Conservation (phyloP, 306 rosid species). For the Fagus crenata region DNA sequence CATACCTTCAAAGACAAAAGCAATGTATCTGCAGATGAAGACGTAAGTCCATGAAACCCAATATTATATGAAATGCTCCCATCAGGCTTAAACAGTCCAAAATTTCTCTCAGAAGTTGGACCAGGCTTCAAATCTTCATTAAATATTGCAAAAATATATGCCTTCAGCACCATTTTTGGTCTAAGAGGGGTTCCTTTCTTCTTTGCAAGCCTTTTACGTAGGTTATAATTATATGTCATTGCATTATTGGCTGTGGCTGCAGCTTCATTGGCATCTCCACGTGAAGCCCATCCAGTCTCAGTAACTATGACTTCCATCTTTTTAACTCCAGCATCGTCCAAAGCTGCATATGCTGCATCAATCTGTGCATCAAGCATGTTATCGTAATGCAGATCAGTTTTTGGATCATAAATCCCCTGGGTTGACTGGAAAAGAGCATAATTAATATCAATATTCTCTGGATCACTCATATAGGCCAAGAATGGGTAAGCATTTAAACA, state of each 20-base stretch:
- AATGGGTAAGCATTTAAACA: conserved; percentile 93
- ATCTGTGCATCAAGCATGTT: conserved; percentile 99
- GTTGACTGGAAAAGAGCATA: conserved; percentile 85
- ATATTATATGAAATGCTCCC: conserved; percentile 82
- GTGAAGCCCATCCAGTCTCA: conserved; percentile 97
- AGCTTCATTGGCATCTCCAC: conserved; percentile 61
- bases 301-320: conserved; percentile 91
- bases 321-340: conserved; percentile 70
- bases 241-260: conserved; percentile 77
- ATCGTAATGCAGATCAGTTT: conserved; percentile 73
- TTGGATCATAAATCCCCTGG: conserved; percentile 66
- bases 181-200: conserved; percentile 92
- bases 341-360: conserved; percentile 89
- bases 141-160: conserved; percentile 79
- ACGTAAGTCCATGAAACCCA: conserved; percentile 83
- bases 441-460: conserved; percentile 74
- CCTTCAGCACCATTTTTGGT: conserved; percentile 76
- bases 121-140: conserved; percentile 76
- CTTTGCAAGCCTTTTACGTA: conserved; percentile 89
- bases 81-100: conserved; percentile 87
- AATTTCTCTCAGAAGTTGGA: conserved; percentile 77
- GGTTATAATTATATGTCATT: conserved; percentile 80
- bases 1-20: conserved; percentile 66
- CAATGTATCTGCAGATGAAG: conserved; percentile 61
- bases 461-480: conserved; percentile 61